Conservation (phyloP, 208 protist species). For the Kentomonas sorsogonicus region DNA sequence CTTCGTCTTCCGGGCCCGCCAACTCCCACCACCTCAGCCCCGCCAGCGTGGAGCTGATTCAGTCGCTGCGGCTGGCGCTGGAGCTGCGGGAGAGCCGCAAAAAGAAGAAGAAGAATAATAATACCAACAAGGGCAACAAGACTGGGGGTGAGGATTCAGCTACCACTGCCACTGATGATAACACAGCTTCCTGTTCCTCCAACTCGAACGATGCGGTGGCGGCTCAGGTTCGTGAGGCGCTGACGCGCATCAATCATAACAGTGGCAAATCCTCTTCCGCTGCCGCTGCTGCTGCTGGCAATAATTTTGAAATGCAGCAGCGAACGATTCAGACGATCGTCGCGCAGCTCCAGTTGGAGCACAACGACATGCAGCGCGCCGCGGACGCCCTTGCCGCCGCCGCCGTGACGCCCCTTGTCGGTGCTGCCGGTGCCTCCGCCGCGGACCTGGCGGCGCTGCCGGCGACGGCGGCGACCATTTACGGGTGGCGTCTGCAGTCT, state of each 20-base stretch:
- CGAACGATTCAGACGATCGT: conserved; percentile 35
- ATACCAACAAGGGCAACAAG: not conserved
- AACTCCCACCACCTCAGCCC: conserved; percentile 52
- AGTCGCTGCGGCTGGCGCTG: conserved; percentile 59
- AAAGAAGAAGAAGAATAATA: conserved; percentile 19
- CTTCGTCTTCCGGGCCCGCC: too few relatives aligned
- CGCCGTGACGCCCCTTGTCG: too few relatives aligned
- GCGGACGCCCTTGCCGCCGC: conserved; percentile 29
- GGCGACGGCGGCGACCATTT: conserved; percentile 42
- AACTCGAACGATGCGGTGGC: too few relatives aligned
- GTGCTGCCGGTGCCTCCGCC: too few relatives aligned
- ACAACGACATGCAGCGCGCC: conserved; percentile 55
- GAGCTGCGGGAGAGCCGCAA: conserved; percentile 60
- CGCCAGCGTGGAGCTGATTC: conserved; percentile 68
- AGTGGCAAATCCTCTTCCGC: not conserved
- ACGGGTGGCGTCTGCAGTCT: conserved; percentile 59
- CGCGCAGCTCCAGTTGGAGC: conserved; percentile 72
- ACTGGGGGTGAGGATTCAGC: too few relatives aligned
- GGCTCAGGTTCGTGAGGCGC: too few relatives aligned
- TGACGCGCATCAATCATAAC: conserved; percentile 10
- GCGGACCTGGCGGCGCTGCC: conserved; percentile 30
- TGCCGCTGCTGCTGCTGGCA: conserved; percentile 7
- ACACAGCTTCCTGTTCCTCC: too few relatives aligned
- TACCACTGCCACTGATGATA: too few relatives aligned
- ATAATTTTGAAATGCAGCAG: conserved; percentile 3